Evolutionary conservation across 2,329 filamentous ascomycete genomes (phyloP), one percentile per base, ranked within the genome.

Genomic region (Davidsoniella virescens): DNA sequence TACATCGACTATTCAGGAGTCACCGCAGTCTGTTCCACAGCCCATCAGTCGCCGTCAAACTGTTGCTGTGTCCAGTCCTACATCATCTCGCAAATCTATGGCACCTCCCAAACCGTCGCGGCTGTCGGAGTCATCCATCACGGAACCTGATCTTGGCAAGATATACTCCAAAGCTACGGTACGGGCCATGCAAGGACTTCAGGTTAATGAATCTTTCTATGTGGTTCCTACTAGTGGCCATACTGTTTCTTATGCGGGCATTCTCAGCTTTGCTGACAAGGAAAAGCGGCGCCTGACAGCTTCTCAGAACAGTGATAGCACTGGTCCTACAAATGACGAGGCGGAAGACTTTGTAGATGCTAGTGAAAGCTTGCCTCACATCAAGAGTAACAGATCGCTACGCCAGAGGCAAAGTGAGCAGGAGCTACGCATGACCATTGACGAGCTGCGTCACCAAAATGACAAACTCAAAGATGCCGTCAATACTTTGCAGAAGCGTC

Each of bases 331-430:
- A 2, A 75, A 80, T n/a, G 75, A 82, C 26, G 78, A 77, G 29
- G 82, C 87, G 26, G 87, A 93, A 52, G 85, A 90, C 60, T 95
- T 95, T 63, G 86, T 94, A 17, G 88, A 95, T 62, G 90, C 88
- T 0, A 72, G 75, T 49, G 87, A 90, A 65, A 81, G 76, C 5
- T 12, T 33, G 29, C 29, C 69, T 70, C 58, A 61, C 65, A 56
- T 62, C 67, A 29, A 55, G 50, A 64, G 58, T 54, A 49, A 65
- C 65, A 20, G 58, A 61, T 41, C 65, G 62, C 18, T 63, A 64
- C 5, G 66, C 70, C 41, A 64, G 60, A 55, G 67, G 73, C 48
- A 55, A 67, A 50, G 25, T 17, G 47, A 59, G 73, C 29, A 68
- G 67, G 54, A 90, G 87, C 60, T 84, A 82, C 2, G 70, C 87